phyloP scores from a whole-genome alignment of 179 eudicot genomes.

The Silene noctiflora region DNA sequence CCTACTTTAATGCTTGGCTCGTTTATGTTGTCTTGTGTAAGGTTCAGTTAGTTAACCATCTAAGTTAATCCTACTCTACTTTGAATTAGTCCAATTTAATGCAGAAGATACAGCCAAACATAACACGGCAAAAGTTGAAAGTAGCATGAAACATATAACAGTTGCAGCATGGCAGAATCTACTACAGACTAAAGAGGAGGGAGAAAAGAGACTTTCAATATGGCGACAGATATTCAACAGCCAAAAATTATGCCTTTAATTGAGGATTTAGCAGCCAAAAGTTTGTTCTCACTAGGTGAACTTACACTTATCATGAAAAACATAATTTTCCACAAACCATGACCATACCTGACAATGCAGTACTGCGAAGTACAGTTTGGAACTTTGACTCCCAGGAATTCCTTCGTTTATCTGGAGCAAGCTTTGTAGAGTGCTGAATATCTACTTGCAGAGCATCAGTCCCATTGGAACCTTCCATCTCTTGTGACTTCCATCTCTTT shows the following conservation, averaged over 20 bases:
- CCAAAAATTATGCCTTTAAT: neutral
- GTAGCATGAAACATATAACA: neutral
- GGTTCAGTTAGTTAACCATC: neutral
- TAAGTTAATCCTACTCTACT: neutral
- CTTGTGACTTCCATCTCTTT: conserved; percentile 39
- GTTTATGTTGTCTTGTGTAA: too few relatives aligned
- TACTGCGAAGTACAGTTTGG: conserved; percentile 33
- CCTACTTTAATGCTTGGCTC: too few relatives aligned
- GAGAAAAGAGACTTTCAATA: neutral
- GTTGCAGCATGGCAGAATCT: neutral
- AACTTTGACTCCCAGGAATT: conserved; percentile 39
- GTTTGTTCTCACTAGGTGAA: neutral
- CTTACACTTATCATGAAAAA: neutral
- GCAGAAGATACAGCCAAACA: neutral
- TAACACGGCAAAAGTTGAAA: neutral
- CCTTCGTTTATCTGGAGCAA: conserved; percentile 33
- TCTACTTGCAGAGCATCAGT: conserved; percentile 27
- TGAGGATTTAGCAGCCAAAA: neutral
- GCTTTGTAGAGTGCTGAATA: conserved; percentile 24
- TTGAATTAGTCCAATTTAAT: neutral
- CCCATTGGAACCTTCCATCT: conserved; percentile 30
- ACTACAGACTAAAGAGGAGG: neutral
- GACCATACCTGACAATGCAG: conserved; percentile 31
- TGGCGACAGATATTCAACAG: conserved; percentile 9
- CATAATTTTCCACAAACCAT: neutral